Evolutionary conservation across 2,329 filamentous ascomycete species (phyloP), one percentile per base, ranked within the genome.

Genomic region (Claviceps sp.): DNA sequence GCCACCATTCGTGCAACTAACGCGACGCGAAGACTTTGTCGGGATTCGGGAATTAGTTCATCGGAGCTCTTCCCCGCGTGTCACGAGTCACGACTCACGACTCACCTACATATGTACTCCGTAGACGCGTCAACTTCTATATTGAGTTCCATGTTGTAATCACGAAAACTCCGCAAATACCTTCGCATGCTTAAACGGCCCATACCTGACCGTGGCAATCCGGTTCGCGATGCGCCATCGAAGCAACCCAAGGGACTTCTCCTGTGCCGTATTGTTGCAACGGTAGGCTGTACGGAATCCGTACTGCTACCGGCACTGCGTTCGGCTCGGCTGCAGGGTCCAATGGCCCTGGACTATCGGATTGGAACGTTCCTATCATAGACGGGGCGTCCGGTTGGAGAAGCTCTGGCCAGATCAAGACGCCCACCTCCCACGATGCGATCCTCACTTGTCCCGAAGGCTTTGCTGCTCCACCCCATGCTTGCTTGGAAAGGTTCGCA

Each of bases 401-500:
- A 17, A 84, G 62, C 7, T 67, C 79, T 0, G 89, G 89, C 87
- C 89, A 94, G 0, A 95, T 76, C 47, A 95, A 63, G 1, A 95
- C 87, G 0, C 89, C 89, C 37, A 88, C 77, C 64, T 95, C 89
- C 72, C 84, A 95, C 34, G 87, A 93, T 53, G 84, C 82, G 30
- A 95, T 80, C 39, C 83, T 76, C 34, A 89, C 70, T 59, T 87
- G 77, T 1, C 78, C 80, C 0, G 73, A 70, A 3, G 71, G 65
- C 55, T 76, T 80, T 1, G 64, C 65, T 2, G 77, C 72, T 40
- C 85, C 81, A 1, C 89, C 89, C 90, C 89, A 95, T 0, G 89
- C 89, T 66, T 95, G 89, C 55, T 84, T 91, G 1, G 87, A 93
- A 2, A 95, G 65, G 59, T 95, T 95, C n/a, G 89, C 89, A n/a